Evolutionary conservation across 2,329 filamentous ascomycete genomes (phyloP), one percentile per base, ranked within the genome.

Genomic region (Colletotrichum abscissum): DNA sequence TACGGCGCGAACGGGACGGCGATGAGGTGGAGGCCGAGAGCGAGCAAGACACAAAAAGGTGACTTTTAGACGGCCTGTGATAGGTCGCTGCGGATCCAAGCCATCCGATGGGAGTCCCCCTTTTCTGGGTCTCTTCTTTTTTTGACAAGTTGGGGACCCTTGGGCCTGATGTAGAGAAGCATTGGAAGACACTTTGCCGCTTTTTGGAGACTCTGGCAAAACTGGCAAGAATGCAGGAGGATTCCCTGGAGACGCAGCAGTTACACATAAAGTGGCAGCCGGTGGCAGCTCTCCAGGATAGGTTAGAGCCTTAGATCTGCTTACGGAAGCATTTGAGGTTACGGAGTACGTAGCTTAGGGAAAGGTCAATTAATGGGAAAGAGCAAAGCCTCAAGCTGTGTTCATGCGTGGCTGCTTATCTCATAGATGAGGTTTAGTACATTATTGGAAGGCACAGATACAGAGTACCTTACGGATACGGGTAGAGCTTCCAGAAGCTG

Each of bases 31-130:
- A 73, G 60, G 70, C 60, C 67, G 66, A 69, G 67, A 69, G 33
- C 59, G 58, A 72, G 58, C 28, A 33, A 24, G 55, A 49, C 9
- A 12, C 16, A 33, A 52, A 56, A 64, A 70, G 30, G 67, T 73
- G 71, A 73, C 67, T 73, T 73, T 73, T 73, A 66, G 46, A 30
- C 46, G 60, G 56, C 70, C 56, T 63, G 26, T 72, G 68, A 74
- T 74, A 67, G 72, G 72, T 42, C 35, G 46, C 49, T 55, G 58
- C 72, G 72, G 68, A 74, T 72, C 57, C 63, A 74, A 62, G 63
- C 35, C 30, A 58, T 68, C 72, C 68, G 68, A 58, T 38, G 60
- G 33, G 19, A 62, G 19, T 12, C 42, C 42, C 68, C 56, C 46
- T 58, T 54, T 57, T 57, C 57, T 72, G 63, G 69, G 60, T 30